Percentiles rank a stretch among this genome's conserved stretches.
Evolutionary conservation across 2,329 filamentous ascomycete species (phyloP).

Genomic region (Sporothrix schenckii): DNA sequence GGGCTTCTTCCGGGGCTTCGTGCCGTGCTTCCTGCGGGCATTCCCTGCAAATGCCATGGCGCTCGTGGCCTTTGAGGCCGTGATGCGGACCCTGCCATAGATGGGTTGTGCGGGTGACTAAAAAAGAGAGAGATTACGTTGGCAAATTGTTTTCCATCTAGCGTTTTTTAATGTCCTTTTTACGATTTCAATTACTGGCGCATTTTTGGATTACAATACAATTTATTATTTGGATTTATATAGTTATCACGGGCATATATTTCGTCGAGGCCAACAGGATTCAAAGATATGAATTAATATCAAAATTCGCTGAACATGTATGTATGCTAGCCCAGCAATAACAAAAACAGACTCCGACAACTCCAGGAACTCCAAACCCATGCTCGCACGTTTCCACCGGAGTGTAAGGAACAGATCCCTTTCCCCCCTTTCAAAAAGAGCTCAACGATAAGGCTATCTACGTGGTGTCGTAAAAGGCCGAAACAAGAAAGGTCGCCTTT

Average conservation of each 20-base stretch:
- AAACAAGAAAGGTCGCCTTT: background rate
- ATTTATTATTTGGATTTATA: background rate
- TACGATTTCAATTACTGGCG: background rate
- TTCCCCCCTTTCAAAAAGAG: too few relatives aligned
- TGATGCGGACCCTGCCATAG: slow-evolving; percentile 70
- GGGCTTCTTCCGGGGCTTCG: slow-evolving; percentile 90
- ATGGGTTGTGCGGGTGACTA: background rate
- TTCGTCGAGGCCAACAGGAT: too few relatives aligned
- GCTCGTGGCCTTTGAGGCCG: slow-evolving; percentile 87
- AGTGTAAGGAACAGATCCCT: background rate
- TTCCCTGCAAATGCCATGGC: slow-evolving; percentile 97
- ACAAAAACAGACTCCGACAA: background rate
- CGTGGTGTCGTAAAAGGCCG: too few relatives aligned
- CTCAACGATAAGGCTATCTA: too few relatives aligned
- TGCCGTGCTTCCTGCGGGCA: slow-evolving; percentile 89
- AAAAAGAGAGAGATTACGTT: background rate
- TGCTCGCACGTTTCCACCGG: background rate
- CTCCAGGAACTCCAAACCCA: background rate
- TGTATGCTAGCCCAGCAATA: background rate
- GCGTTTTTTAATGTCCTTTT: background rate
- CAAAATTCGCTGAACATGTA: background rate
- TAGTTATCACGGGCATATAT: background rate
- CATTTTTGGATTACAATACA: background rate
- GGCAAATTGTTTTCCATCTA: background rate
- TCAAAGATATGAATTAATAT: background rate